phyloP scores from a whole-genome alignment of 768 basidiomycete species.

The Russula virescens region DNA sequence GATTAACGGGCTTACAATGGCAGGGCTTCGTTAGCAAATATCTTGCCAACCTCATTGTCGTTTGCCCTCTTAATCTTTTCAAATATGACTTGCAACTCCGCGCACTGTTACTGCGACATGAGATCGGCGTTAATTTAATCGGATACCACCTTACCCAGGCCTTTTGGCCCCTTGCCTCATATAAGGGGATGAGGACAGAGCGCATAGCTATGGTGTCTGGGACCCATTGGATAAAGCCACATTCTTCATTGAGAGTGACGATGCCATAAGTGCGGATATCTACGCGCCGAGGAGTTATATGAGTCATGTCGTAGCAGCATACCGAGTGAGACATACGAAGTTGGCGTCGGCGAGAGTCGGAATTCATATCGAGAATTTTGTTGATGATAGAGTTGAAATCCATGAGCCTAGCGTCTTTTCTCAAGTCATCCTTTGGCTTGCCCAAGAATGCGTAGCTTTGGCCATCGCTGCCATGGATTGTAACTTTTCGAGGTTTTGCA shows the following conservation, averaged over 20 bases:
- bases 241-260: conserved; percentile 95
- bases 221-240: conserved; percentile 98
- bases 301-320: not conserved
- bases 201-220: conserved; percentile 85
- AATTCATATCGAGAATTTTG: conserved; percentile 88
- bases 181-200: conserved; percentile 61
- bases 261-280: conserved; percentile 98
- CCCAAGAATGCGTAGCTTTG: conserved; percentile 85
- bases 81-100: conserved; percentile 43
- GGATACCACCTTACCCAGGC: conserved; percentile 41
- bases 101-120: conserved; percentile 31
- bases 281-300: conserved; percentile 30
- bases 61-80: conserved; percentile 44
- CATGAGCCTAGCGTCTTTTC: conserved; percentile 97
- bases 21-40: conserved; percentile 53
- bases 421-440: conserved; percentile 94
- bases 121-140: not conserved
- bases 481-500: conserved; percentile 86
- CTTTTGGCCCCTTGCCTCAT: conserved; percentile 46
- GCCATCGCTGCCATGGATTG: conserved; percentile 77
- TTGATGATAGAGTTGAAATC: conserved; percentile 98
- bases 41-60: conserved; percentile 46
- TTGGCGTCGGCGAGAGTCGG: conserved; percentile 85
- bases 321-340: conserved; percentile 55
- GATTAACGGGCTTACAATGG: conserved; percentile 40